These are phyloP conservation scores for Cutaneotrichosporon sp. DNA, from an alignment of 1,284 basidiomycete genomes.

Conservation along the genomic window DNA sequence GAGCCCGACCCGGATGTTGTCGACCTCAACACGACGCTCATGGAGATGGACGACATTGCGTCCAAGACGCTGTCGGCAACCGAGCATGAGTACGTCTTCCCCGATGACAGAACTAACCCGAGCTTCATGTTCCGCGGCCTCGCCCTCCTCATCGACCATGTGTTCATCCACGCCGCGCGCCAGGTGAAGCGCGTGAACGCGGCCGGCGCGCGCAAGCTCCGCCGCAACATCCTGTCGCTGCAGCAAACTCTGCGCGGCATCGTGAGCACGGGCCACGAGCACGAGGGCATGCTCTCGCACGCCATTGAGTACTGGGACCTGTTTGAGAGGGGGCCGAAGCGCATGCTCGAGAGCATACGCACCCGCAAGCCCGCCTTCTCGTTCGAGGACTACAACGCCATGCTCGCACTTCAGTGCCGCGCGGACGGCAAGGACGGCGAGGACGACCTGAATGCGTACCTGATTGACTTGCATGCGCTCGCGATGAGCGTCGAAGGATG, in stretches of 20 bases:
- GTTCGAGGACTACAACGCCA: conserved; percentile 88
- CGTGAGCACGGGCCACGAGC: conserved; percentile 58
- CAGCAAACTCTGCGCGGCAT: conserved; percentile 90
- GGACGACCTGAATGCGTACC: conserved; percentile 49
- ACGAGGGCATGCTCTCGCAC: conserved; percentile 68
- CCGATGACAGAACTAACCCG: neutral
- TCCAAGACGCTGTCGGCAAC: conserved; percentile 63
- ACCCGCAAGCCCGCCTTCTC: conserved; percentile 63
- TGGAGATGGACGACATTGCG: conserved; percentile 72
- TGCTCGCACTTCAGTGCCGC: conserved; percentile 83
- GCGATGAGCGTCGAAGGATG: conserved; percentile 37
- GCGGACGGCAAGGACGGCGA: conserved; percentile 58
- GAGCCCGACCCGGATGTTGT: conserved; percentile 90
- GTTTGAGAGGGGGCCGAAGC: conserved; percentile 70
- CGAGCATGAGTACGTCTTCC: conserved; percentile 59
- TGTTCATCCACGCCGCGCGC: conserved; percentile 74
- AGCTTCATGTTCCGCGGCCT: conserved; percentile 82
- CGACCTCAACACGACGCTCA: conserved; percentile 81
- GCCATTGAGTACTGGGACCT: conserved; percentile 80
- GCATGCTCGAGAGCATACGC: conserved; percentile 70
- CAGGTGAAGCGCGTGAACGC: conserved; percentile 70
- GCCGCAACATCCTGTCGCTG: conserved; percentile 85
- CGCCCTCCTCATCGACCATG: conserved; percentile 79
- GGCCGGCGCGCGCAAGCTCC: conserved; percentile 83
- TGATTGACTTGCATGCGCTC: conserved; percentile 53